These are phyloP conservation scores for Funneliformis geosporum DNA, from an alignment of 192 early-diverging fungal species.

Conservation along the genomic window DNA sequence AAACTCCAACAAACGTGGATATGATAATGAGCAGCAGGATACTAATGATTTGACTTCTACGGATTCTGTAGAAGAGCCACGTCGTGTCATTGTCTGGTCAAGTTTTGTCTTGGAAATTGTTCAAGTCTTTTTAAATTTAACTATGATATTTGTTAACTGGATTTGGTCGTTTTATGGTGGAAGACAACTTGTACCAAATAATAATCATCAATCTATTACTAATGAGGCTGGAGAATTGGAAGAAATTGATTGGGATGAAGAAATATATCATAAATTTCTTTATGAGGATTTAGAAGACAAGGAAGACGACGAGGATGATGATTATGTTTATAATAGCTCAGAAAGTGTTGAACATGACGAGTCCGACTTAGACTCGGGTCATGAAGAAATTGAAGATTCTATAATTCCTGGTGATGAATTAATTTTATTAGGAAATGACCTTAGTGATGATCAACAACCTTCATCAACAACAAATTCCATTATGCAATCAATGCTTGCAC, in stretches of 20 bases:
- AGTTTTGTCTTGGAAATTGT: slow-evolving; percentile 15
- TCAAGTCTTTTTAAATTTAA: slow-evolving; percentile 8
- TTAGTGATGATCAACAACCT: slow-evolving; percentile 5
- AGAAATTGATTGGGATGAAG: slow-evolving; percentile 25
- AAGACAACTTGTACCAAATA: background rate
- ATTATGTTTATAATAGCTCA: background rate
- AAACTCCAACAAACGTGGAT: slow-evolving; percentile 22
- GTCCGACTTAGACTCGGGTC: background rate
- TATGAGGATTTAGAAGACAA: slow-evolving; percentile 17
- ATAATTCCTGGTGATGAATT: slow-evolving; percentile 5
- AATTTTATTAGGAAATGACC: slow-evolving; percentile 25
- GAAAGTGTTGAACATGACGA: background rate
- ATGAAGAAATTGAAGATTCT: background rate
- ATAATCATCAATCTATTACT: background rate
- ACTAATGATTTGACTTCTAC: slow-evolving; percentile 15
- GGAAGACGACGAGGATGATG: slow-evolving; percentile 27
- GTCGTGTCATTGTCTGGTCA: slow-evolving; percentile 15
- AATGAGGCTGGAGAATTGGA: background rate
- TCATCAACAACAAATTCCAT: slow-evolving; percentile 2
- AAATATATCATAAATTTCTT: slow-evolving; percentile 28
- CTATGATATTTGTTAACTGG: background rate
- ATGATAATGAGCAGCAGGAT: slow-evolving; percentile 30
- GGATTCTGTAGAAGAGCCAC: slow-evolving; percentile 14
- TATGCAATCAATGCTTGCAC: slow-evolving; percentile 28
- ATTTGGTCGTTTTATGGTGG: background rate